A percentile compares a stretch with the other conserved stretches of the same genome.
phyloP scores from a whole-genome alignment of 129 eudicot genomes.

The Erigeron canadensis region DNA sequence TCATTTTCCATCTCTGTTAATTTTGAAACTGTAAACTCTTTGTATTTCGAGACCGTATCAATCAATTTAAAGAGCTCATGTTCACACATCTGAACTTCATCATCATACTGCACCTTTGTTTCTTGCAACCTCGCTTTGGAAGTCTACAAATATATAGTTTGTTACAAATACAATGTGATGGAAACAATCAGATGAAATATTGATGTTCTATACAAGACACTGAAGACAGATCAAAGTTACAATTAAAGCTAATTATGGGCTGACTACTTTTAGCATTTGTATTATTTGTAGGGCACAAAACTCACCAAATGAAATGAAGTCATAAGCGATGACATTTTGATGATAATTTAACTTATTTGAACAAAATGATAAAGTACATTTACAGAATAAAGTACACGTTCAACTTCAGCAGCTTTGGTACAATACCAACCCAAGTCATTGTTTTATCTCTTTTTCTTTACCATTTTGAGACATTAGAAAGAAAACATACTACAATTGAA shows the following conservation, averaged over 20 bases:
- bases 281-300: background rate
- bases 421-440: background rate
- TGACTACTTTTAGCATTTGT: background rate
- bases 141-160: slow-evolving; percentile 35
- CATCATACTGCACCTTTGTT: slow-evolving; percentile 39
- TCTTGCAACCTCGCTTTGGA: slow-evolving; percentile 60
- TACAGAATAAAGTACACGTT: background rate
- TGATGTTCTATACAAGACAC: background rate
- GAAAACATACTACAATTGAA: background rate
- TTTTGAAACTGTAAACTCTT: slow-evolving; percentile 38
- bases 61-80: slow-evolving; percentile 56
- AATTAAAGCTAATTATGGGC: background rate
- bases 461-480: background rate
- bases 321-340: background rate
- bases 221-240: too few species aligned
- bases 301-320: background rate
- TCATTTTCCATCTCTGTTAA: slow-evolving; percentile 49
- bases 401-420: background rate
- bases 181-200: background rate
- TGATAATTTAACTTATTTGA: background rate
- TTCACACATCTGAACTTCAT: slow-evolving; percentile 54
- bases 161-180: background rate
- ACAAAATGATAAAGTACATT: background rate
- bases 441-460: background rate
- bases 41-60: slow-evolving; percentile 62